These are phyloP conservation scores for Mortierella sp. DNA, from an alignment of 371 early-diverging fungal species.

Conservation along the genomic window DNA sequence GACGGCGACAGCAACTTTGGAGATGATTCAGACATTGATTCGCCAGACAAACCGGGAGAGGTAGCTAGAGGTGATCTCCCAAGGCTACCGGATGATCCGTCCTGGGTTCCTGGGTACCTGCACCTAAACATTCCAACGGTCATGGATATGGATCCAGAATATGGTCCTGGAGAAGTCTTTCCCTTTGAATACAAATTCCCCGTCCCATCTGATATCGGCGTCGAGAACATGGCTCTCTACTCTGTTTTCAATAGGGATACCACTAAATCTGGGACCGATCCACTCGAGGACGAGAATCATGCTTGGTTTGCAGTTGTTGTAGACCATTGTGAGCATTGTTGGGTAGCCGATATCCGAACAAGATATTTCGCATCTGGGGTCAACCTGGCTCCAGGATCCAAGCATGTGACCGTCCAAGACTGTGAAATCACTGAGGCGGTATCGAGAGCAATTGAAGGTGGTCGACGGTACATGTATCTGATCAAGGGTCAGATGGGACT, in stretches of 20 bases:
- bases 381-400: not conserved
- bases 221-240: not conserved
- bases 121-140: not conserved
- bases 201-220: not conserved
- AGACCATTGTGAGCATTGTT: not conserved
- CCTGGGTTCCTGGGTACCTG: not conserved
- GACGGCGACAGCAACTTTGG: constrained; percentile 10
- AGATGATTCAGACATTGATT: not conserved
- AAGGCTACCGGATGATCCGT: constrained; percentile 8
- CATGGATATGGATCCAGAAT: not conserved
- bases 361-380: not conserved
- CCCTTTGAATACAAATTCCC: not conserved
- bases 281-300: not conserved
- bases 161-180: not conserved
- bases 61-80: constrained; percentile 14
- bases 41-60: no score
- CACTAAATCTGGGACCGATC: not conserved
- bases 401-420: not conserved
- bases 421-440: not conserved
- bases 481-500: constrained; percentile 1
- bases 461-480: constrained; percentile 1
- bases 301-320: not conserved
- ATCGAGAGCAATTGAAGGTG: not conserved
- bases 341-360: not conserved
- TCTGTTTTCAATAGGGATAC: not conserved